Percentiles rank a stretch among this genome's conserved stretches.
phyloP scores from a whole-genome alignment of 306 rosid genomes.

The Vigna nakashimae region DNA sequence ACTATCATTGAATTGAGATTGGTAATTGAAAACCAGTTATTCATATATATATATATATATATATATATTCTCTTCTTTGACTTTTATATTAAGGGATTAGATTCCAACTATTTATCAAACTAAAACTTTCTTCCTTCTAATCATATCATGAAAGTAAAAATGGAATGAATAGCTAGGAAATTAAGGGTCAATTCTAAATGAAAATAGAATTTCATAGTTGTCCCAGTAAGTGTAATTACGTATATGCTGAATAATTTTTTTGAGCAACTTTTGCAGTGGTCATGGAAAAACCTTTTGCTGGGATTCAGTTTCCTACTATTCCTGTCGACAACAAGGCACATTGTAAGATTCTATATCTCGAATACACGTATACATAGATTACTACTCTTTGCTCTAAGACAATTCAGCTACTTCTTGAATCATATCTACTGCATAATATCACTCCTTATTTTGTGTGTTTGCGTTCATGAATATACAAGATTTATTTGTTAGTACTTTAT shows the following conservation, averaged over 20 bases:
- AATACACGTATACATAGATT: neutral
- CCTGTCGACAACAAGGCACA: slow-evolving; percentile 72
- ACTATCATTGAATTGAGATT: too few species aligned
- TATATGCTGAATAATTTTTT: slow-evolving; percentile 5
- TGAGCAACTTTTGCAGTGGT: slow-evolving; percentile 78
- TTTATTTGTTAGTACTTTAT: neutral
- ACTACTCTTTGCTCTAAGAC: neutral
- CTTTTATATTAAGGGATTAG: too few species aligned
- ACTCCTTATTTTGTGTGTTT: neutral
- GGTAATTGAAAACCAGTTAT: too few species aligned
- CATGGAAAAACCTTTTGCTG: slow-evolving; percentile 83
- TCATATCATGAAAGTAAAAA: too few species aligned
- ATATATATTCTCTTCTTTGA: too few species aligned
- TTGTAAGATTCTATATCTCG: slow-evolving; percentile 61
- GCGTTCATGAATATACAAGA: slow-evolving; percentile 6
- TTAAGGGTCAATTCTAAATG: too few species aligned
- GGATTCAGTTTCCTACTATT: slow-evolving; percentile 74
- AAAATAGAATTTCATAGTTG: slow-evolving; percentile 9
- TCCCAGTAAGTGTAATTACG: neutral
- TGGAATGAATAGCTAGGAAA: too few species aligned
- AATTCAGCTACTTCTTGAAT: slow-evolving; percentile 19
- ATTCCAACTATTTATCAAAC: too few species aligned
- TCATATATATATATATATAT: too few species aligned
- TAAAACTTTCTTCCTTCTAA: too few species aligned
- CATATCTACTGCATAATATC: slow-evolving; percentile 3